Evolutionary conservation across 208 protist genomes (phyloP).

Genomic region (Trypanosoma congolense): DNA sequence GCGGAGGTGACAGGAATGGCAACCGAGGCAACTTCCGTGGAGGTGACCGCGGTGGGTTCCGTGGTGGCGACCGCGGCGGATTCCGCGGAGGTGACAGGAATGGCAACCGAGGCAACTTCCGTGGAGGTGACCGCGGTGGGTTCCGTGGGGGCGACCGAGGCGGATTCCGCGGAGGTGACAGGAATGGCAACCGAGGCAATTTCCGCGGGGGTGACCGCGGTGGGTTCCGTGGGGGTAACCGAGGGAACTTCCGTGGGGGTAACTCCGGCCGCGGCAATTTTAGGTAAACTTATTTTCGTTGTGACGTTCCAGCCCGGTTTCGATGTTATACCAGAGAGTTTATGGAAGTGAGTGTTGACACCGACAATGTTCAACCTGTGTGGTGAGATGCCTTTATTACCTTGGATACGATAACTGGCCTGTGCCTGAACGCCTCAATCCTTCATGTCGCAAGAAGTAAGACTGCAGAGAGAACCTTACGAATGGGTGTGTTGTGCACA

Average conservation of each 20-base stretch:
- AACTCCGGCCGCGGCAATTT: constrained; percentile 26
- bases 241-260: constrained; percentile 43
- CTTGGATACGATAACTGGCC: no score
- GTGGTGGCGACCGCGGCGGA: constrained; percentile 49
- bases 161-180: constrained; percentile 42
- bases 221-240: constrained; percentile 44
- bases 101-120: constrained; percentile 17
- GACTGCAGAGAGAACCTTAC: no score
- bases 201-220: constrained; percentile 47
- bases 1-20: constrained; percentile 23
- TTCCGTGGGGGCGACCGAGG: constrained; percentile 24
- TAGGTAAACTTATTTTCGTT: neutral
- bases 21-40: constrained; percentile 21
- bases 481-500: no score
- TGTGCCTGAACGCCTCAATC: no score
- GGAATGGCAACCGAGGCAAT: constrained; percentile 54
- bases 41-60: constrained; percentile 47
- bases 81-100: constrained; percentile 24
- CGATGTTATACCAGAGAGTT: neutral
- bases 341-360: no score
- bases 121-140: constrained; percentile 22
- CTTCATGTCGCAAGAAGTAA: no score
- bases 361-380: no score
- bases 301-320: no score
- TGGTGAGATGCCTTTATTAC: no score